phyloP scores from a whole-genome alignment of 352 stramenopile species.

The Phytopythium sindhum region DNA sequence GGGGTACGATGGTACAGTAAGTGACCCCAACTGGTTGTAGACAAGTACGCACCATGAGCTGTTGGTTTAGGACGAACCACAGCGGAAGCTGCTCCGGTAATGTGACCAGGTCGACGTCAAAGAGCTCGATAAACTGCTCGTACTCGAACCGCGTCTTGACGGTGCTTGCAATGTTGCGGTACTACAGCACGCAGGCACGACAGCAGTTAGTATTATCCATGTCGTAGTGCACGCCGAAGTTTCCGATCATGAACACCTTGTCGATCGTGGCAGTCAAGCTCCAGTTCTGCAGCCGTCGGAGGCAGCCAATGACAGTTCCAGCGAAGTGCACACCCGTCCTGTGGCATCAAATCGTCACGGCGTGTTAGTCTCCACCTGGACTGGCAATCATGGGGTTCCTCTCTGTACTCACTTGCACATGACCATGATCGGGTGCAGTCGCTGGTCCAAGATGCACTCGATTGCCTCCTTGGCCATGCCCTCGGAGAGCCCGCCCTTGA shows the following conservation, averaged over 20 bases:
- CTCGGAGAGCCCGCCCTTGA: constrained; percentile 61
- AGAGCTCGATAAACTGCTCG: constrained; percentile 88
- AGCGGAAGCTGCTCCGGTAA: constrained; percentile 69
- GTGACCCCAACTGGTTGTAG: neutral
- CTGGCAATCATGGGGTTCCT: neutral
- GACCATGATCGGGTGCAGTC: constrained; percentile 75
- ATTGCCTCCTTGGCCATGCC: constrained; percentile 86
- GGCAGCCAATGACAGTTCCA: constrained; percentile 77
- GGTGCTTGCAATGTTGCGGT: constrained; percentile 81
- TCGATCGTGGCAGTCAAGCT: constrained; percentile 85
- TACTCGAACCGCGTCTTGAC: constrained; percentile 88
- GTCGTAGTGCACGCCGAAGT: neutral
- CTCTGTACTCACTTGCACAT: constrained; percentile 79
- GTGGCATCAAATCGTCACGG: neutral
- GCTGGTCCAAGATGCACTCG: constrained; percentile 79
- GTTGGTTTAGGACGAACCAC: constrained; percentile 82
- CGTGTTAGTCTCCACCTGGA: neutral
- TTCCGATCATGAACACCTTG: constrained; percentile 36
- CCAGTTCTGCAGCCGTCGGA: constrained; percentile 84
- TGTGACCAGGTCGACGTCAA: constrained; percentile 83
- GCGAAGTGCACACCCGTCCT: constrained; percentile 74
- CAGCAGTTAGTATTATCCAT: neutral
- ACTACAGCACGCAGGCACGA: constrained; percentile 26
- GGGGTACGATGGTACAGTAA: neutral
- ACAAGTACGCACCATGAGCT: constrained; percentile 50